Conservation (phyloP, 208 protist genomes). For the Leishmania aethiopica region DNA sequence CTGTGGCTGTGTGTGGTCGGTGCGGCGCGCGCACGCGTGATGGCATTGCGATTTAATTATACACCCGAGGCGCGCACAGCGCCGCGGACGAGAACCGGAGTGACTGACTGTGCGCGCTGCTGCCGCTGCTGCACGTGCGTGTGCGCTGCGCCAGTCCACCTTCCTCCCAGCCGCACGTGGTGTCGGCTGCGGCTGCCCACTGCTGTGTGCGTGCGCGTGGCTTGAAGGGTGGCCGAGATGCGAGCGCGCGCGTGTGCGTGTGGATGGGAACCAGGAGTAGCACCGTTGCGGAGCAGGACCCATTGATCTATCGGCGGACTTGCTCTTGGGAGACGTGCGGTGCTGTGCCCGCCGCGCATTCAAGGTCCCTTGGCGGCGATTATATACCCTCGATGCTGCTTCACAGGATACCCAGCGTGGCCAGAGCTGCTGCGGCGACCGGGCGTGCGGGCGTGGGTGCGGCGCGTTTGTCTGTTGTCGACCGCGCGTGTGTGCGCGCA, state of each 20-base stretch:
- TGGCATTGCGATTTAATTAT: slow-evolving; percentile 16
- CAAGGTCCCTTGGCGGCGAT: no score
- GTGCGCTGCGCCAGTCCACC: not conserved
- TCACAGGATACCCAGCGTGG: no score
- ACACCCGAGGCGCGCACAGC: slow-evolving; percentile 8
- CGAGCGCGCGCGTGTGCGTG: not conserved
- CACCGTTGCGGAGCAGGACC: slow-evolving; percentile 24
- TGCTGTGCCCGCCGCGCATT: no score
- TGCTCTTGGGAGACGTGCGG: slow-evolving; percentile 21
- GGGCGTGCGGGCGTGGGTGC: no score
- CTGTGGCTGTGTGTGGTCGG: not conserved
- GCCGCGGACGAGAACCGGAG: not conserved
- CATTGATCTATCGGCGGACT: slow-evolving; percentile 28
- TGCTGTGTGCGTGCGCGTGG: slow-evolving; percentile 2
- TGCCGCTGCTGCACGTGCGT: not conserved
- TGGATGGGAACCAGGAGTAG: slow-evolving; percentile 21
- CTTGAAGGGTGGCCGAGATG: slow-evolving; percentile 8
- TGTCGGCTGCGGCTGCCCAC: slow-evolving; percentile 2
- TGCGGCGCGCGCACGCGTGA: not conserved
- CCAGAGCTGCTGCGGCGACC: no score
- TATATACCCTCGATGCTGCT: no score
- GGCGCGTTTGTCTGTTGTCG: no score
- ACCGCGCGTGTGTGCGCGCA: no score
- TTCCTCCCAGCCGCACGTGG: slow-evolving; percentile 9
- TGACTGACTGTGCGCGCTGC: slow-evolving; percentile 3